These are phyloP conservation scores for Elsinoe necatrix DNA, from an alignment of 2,329 filamentous ascomycete genomes.

Conservation along the genomic window DNA sequence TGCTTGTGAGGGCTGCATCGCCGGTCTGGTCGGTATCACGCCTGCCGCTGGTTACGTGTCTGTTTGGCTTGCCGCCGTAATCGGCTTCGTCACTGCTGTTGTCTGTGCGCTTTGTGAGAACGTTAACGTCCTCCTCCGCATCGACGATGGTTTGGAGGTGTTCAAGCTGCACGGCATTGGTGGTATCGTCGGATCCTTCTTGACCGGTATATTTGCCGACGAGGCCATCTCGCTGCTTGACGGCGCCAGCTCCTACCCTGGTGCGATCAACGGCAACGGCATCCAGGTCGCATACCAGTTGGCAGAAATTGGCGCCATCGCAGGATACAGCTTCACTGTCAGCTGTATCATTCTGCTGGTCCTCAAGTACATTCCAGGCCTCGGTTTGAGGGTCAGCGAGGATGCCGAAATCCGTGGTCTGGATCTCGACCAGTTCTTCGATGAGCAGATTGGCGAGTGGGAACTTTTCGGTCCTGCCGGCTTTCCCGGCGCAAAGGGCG, in stretches of 20 bases:
- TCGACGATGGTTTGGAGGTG: conserved; percentile 52
- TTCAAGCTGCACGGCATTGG: conserved; percentile 53
- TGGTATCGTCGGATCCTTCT: conserved; percentile 49
- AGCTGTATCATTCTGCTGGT: conserved; percentile 44
- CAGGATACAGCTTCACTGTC: conserved; percentile 45
- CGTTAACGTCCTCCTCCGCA: conserved; percentile 46
- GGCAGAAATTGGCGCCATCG: conserved; percentile 48
- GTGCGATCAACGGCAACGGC: conserved; percentile 47
- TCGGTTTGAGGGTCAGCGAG: conserved; percentile 47
- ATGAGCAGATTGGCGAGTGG: conserved; percentile 44
- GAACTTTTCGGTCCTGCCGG: conserved; percentile 17
- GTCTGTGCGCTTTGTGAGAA: conserved; percentile 44
- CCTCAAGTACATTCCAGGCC: conserved; percentile 47
- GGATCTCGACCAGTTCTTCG: conserved; percentile 48
- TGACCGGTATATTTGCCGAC: conserved; percentile 50
- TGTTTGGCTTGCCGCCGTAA: conserved; percentile 46
- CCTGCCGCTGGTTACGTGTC: conserved; percentile 36
- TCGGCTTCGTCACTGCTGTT: conserved; percentile 48
- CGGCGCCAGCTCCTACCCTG: conserved; percentile 41
- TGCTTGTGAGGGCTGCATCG: conserved; percentile 50
- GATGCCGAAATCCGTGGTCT: conserved; percentile 49
- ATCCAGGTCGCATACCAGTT: conserved; percentile 49
- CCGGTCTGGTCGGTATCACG: conserved; percentile 46
- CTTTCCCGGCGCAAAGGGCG: neutral
- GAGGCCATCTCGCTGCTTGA: conserved; percentile 43